Evolutionary conservation across 768 basidiomycete genomes (phyloP).

Genomic region (Phlegmacium glaucopus): DNA sequence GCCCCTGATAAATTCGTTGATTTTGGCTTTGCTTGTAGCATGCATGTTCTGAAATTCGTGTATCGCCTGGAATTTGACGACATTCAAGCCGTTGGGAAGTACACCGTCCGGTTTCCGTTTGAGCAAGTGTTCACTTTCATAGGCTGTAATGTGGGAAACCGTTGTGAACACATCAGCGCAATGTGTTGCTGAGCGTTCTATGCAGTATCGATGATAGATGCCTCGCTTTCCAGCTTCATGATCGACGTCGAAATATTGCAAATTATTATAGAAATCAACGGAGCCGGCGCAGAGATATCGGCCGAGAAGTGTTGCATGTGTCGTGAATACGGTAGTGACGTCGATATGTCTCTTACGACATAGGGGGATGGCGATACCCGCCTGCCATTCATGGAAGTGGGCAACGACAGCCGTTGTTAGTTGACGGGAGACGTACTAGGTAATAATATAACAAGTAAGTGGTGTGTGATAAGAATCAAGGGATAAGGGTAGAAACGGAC

Average conservation of each 20-base stretch:
- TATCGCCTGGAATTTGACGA: slow-evolving; percentile 99
- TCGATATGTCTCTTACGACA: slow-evolving; percentile 97
- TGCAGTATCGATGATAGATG: slow-evolving; percentile 97
- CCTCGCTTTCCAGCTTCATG: slow-evolving; percentile 99
- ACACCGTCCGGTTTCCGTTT: slow-evolving; percentile 98
- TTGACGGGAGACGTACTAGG: slow-evolving; percentile 78
- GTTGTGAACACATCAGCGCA: slow-evolving; percentile 99
- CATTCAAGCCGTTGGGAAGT: slow-evolving; percentile 95
- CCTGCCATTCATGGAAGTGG: slow-evolving; percentile 99
- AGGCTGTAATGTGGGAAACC: slow-evolving; percentile 96
- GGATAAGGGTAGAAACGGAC: slow-evolving; percentile 38
- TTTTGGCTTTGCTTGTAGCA: slow-evolving; percentile 91
- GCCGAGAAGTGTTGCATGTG: slow-evolving; percentile 96
- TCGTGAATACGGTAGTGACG: slow-evolving; percentile 98
- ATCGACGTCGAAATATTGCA: slow-evolving; percentile 99
- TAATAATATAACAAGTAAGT: slow-evolving; percentile 4
- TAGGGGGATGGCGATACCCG: slow-evolving; percentile 90
- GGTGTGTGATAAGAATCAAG: slow-evolving; percentile 1
- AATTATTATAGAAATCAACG: slow-evolving; percentile 99
- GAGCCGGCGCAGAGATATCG: slow-evolving; percentile 98
- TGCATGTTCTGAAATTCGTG: slow-evolving; percentile 99
- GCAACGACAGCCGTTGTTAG: slow-evolving; percentile 85
- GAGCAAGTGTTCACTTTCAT: slow-evolving; percentile 92
- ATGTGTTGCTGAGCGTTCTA: slow-evolving; percentile 92
- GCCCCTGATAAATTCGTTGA: slow-evolving; percentile 95